Conservation (phyloP, 148 eudicot genomes). For the Limonium bicolor region DNA sequence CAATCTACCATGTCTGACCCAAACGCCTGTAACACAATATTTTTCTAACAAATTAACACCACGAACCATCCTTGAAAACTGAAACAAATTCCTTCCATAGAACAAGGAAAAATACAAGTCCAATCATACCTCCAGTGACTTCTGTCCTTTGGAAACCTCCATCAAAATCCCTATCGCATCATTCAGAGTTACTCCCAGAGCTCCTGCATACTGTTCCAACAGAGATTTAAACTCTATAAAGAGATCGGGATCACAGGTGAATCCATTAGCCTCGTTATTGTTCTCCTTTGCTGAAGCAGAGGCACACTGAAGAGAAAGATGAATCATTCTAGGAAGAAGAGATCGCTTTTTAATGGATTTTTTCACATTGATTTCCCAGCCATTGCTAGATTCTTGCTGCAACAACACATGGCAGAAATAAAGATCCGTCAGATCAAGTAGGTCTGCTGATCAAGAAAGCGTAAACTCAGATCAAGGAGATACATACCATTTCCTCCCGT, state of each 20-base stretch:
- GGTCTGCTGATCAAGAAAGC: too few species aligned
- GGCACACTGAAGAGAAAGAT: conserved; percentile 72
- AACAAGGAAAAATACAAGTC: neutral
- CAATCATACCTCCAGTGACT: conserved; percentile 39
- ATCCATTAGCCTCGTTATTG: conserved; percentile 46
- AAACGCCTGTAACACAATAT: conserved; percentile 39
- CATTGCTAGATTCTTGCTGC: conserved; percentile 37
- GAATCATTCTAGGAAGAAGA: conserved; percentile 71
- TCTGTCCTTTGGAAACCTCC: conserved; percentile 37
- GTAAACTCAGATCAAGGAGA: neutral
- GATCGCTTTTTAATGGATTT: conserved; percentile 50
- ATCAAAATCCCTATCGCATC: conserved; percentile 53
- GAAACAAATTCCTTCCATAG: neutral
- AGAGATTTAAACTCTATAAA: conserved; percentile 48
- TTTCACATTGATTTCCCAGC: conserved; percentile 28
- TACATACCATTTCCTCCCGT: conserved; percentile 38
- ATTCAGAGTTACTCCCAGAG: conserved; percentile 50
- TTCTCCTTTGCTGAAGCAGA: conserved; percentile 49
- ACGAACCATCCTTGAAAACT: neutral
- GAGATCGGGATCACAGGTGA: conserved; percentile 24
- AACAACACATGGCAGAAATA: neutral
- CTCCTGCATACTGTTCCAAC: conserved; percentile 56
- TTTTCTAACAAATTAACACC: too few species aligned
- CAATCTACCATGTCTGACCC: conserved; percentile 49
- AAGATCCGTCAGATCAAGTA: too few species aligned